Percentiles rank a stretch among this genome's conserved stretches.
Conservation (phyloP, 371 early-diverging fungal genomes). For the Batkoa obscura region DNA sequence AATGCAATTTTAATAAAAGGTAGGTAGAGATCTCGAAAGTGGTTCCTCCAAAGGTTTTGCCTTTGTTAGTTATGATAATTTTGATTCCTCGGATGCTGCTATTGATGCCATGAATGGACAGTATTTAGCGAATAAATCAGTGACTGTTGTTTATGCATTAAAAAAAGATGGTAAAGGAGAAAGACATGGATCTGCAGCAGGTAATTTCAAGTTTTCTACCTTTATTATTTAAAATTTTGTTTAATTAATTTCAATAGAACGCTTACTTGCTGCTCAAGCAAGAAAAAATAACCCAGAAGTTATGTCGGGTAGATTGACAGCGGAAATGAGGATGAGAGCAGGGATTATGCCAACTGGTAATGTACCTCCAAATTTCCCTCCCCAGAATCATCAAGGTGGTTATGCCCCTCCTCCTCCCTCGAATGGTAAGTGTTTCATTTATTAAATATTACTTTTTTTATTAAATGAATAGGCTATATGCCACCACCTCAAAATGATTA, state of each 20-base stretch:
- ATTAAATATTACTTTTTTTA: no score
- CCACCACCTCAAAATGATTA: no score
- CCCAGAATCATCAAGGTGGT: no score
- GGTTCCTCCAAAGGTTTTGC: constrained; percentile 84
- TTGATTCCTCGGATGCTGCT: constrained; percentile 90
- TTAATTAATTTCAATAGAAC: constrained; percentile 27
- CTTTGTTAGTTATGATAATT: constrained; percentile 82
- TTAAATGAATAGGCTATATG: no score
- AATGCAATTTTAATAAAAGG: no score
- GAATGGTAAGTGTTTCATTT: no score
- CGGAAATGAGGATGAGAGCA: no score
- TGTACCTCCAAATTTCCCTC: no score
- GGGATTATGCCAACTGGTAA: no score
- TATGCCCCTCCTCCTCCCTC: no score
- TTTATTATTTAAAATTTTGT: not conserved
- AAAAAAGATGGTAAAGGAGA: constrained; percentile 98
- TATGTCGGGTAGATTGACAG: no score
- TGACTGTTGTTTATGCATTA: constrained; percentile 82
- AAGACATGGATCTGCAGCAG: constrained; percentile 89
- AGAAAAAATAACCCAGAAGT: constrained; percentile 27
- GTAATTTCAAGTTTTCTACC: constrained; percentile 19
- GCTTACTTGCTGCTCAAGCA: constrained; percentile 83
- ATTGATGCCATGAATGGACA: constrained; percentile 96
- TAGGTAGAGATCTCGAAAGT: constrained; percentile 73
- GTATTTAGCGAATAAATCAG: constrained; percentile 78